A percentile compares a stretch with the other conserved stretches of the same genome.
These are phyloP conservation scores for Thielaviopsis ethacetica DNA, from an alignment of 2,329 filamentous ascomycete genomes.

Conservation along the genomic window DNA sequence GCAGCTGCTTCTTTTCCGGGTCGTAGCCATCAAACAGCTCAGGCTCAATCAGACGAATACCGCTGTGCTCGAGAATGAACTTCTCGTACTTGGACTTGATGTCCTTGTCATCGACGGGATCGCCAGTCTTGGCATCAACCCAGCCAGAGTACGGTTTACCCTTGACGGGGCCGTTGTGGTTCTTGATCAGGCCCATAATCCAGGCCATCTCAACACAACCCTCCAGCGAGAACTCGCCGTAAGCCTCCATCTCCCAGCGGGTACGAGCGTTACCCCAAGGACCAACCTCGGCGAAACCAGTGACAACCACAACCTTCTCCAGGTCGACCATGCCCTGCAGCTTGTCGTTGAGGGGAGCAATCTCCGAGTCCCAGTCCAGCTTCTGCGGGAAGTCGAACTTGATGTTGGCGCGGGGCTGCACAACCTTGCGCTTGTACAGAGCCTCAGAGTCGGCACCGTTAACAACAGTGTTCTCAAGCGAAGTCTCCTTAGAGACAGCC, in stretches of 20 bases:
- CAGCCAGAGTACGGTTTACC: conserved; percentile 92
- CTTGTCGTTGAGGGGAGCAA: conserved; percentile 72
- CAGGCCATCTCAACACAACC: conserved; percentile 98
- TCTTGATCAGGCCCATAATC: conserved; percentile 99
- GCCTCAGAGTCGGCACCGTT: conserved; percentile 86
- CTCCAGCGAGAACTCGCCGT: conserved; percentile 91
- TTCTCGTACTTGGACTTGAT: conserved; percentile 97
- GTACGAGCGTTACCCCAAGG: conserved; percentile 98
- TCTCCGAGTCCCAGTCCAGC: conserved; percentile 80
- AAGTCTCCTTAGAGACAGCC: conserved; percentile 87
- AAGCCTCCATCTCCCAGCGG: conserved; percentile 97
- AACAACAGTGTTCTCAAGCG: conserved; percentile 92
- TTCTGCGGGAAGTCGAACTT: conserved; percentile 89
- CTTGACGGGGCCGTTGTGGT: conserved; percentile 92
- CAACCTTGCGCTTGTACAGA: conserved; percentile 84
- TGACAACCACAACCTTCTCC: conserved; percentile 94
- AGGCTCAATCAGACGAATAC: conserved; percentile 93
- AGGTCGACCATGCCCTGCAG: conserved; percentile 98
- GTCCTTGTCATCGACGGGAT: conserved; percentile 96
- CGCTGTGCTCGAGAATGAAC: conserved; percentile 85
- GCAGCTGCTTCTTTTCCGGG: conserved; percentile 93
- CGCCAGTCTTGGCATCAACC: conserved; percentile 87
- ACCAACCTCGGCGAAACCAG: conserved; percentile 87
- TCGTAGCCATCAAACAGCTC: conserved; percentile 96
- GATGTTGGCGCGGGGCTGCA: conserved; percentile 91